A percentile compares a stretch with the other conserved stretches of the same genome.
These are phyloP conservation scores for Phialophora tarda DNA, from an alignment of 2,329 filamentous ascomycete genomes.

Conservation along the genomic window DNA sequence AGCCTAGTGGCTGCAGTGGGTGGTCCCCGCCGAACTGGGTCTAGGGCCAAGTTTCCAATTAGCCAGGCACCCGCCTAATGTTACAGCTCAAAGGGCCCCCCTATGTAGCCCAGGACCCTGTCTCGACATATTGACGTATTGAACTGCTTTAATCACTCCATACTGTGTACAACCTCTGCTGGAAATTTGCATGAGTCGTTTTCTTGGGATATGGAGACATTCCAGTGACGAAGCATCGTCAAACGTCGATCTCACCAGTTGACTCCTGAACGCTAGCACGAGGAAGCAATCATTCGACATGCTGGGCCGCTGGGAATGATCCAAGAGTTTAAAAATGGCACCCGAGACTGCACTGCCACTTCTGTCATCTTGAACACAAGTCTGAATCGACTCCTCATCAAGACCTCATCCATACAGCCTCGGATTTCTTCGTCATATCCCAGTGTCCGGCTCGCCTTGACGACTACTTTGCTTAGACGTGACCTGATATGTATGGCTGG, in stretches of 20 bases:
- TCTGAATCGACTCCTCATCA: neutral
- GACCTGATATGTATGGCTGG: neutral
- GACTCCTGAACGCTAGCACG: conserved; percentile 4
- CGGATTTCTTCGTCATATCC: neutral
- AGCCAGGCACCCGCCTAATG: conserved; percentile 15
- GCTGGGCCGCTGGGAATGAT: conserved; percentile 2
- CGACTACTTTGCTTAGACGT: neutral
- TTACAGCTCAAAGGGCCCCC: conserved; percentile 21
- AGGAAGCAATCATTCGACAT: conserved; percentile 6
- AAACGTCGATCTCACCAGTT: conserved; percentile 7
- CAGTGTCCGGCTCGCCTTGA: neutral
- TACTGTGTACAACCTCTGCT: neutral
- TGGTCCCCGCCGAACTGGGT: conserved; percentile 10
- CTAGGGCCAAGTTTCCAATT: conserved; percentile 14
- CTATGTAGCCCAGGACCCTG: neutral
- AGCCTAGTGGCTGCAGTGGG: conserved; percentile 7
- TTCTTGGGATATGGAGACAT: neutral
- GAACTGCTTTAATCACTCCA: neutral
- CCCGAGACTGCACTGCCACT: conserved; percentile 23
- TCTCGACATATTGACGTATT: neutral
- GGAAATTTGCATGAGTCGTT: neutral
- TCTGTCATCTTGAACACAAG: conserved; percentile 8
- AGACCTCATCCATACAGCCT: conserved; percentile 4
- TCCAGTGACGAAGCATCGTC: neutral
- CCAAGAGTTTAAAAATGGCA: conserved; percentile 24